Evolutionary conservation across 1,284 basidiomycete species (phyloP).

Genomic region (Ustilago cynodontis): DNA sequence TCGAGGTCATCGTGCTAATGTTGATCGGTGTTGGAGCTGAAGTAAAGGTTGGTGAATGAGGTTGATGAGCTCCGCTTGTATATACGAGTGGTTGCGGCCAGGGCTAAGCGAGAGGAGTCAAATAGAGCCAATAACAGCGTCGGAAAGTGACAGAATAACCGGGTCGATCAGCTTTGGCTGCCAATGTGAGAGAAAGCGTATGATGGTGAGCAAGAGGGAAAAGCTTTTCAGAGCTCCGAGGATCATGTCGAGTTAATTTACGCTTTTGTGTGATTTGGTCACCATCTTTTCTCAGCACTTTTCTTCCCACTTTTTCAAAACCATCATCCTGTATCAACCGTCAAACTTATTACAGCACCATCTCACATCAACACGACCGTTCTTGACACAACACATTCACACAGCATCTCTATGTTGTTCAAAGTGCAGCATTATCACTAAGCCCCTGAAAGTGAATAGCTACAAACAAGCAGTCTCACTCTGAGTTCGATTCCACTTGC

Average conservation of each 20-base stretch:
- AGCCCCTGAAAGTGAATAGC: not conserved
- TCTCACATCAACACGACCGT: too few species aligned
- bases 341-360: too few species aligned
- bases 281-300: not conserved
- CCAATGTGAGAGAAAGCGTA: too few species aligned
- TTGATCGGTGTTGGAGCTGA: not conserved
- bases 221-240: not conserved
- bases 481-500: conserved; percentile 18
- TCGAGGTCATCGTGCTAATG: too few species aligned
- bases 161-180: too few species aligned
- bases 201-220: not conserved
- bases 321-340: too few species aligned
- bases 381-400: not conserved
- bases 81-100: not conserved
- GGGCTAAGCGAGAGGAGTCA: too few species aligned
- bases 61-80: not conserved
- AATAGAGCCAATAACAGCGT: too few species aligned
- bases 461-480: conserved; percentile 28
- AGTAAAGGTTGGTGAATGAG: not conserved
- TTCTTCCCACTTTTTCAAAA: not conserved
- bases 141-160: too few species aligned
- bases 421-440: not conserved
- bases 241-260: not conserved
- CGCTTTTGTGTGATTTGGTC: not conserved
- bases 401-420: too few species aligned